phyloP scores from a whole-genome alignment of 176 grass and related monocot genomes.

The Coix lacrymajobi region DNA sequence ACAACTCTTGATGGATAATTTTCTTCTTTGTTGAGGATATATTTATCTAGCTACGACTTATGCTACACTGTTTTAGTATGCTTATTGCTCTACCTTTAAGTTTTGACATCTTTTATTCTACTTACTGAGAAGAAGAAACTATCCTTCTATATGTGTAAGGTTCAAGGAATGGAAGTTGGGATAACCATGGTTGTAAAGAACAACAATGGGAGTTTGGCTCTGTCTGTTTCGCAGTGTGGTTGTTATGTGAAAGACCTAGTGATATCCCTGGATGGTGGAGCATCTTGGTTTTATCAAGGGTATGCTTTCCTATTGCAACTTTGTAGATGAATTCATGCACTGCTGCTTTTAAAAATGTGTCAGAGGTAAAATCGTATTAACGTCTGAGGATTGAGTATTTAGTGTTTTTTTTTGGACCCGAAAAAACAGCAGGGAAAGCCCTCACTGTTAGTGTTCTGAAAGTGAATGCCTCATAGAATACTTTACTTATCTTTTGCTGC shows the following conservation, averaged over 20 bases:
- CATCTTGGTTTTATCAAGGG: conserved; percentile 99
- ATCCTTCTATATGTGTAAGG: conserved; percentile 55
- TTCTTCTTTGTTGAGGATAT: not conserved
- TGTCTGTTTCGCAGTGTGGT: conserved; percentile 56
- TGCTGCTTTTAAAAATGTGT: not conserved
- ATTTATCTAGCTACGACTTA: not conserved
- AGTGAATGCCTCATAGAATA: not conserved
- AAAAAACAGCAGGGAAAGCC: not conserved
- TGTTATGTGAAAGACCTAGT: conserved; percentile 73
- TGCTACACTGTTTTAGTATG: not conserved
- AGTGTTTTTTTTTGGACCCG: not conserved
- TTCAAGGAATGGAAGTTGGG: conserved; percentile 94
- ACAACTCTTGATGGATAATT: not conserved
- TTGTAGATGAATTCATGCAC: not conserved
- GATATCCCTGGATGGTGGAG: conserved; percentile 87
- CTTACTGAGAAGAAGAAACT: conserved; percentile 32
- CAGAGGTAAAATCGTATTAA: not conserved
- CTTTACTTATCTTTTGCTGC: not conserved
- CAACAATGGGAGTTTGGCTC: conserved; percentile 64
- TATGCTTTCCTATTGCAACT: conserved; percentile 38
- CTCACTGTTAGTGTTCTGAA: not conserved
- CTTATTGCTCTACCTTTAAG: not conserved
- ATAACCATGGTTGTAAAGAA: conserved; percentile 76
- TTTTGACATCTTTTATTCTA: conserved; percentile 11
- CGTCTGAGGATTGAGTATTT: conserved; percentile 2